Base-by-base conservation (phyloP, 2,329 filamentous ascomycete genomes). In the Fusarium fujikuroi region DNA sequence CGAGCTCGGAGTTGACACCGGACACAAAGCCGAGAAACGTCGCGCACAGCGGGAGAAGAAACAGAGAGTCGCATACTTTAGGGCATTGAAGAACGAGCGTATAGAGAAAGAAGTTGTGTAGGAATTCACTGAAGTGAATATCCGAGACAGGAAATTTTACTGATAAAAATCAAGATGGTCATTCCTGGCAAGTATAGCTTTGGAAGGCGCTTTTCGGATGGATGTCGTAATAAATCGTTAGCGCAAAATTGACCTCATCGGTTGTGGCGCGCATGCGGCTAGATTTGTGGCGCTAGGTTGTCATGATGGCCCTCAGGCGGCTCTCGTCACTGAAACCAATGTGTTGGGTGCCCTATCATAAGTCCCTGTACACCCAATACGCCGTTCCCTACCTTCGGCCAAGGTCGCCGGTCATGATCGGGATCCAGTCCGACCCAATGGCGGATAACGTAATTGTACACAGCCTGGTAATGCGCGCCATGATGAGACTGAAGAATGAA, bases 11-110 rank as follows among this genome's bases (percentile, higher is more conserved):
- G 77, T 69, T 76, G 77, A 72, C 81, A 82, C 70, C 79, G 79
- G 68, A 76, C 59, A 80, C 81, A 83, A 74, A 80, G 70, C 72
- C 79, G 80, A 72, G 76, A 76, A 60, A 79, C 56, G 58, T 79
- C 77, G 61, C 76, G 78, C 40, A 75, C 72, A 54, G 73, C 70
- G 40, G 63, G 62, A 53, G 78, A 75, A n/a, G 72, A 60, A 70
- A 70, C 34, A 28, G 77, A 74, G 23, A 73, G 63, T 59, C 78
- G 80, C 79, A 81, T 81, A 19, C 54, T 67, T 42, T 23, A 47
- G 32, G 39, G 32, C 37, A 40, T 14, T 39, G 16, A 44, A 34
- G 9, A 16, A 32, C 15, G 15, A 10, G 46, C 23, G 16, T 6
- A 5, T 2, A n/a, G 32, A 44, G 3, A 19, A 36, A 25, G 9